Evolutionary conservation across 208 protist species (phyloP).

Genomic region (Strigomonas culicis): DNA sequence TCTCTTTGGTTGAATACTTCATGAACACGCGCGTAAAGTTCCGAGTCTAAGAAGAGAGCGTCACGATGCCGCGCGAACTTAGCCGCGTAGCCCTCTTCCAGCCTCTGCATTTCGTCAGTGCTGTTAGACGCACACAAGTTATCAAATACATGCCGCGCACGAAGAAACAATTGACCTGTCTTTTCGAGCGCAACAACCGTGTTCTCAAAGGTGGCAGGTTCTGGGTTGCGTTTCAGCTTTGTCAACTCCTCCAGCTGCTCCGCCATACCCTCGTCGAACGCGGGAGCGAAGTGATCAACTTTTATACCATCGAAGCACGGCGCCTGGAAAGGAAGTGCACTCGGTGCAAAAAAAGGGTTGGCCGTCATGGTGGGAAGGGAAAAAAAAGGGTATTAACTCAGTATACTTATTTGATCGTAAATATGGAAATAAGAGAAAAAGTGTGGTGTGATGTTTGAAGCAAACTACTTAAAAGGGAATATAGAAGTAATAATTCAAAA

Average conservation of each 20-base stretch:
- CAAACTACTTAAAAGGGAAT: conserved; percentile 10
- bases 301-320: conserved; percentile 39
- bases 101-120: conserved; percentile 30
- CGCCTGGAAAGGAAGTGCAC: conserved; percentile 34
- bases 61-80: conserved; percentile 35
- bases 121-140: conserved; percentile 47
- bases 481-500: conserved; percentile 8
- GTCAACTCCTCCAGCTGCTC: conserved; percentile 44
- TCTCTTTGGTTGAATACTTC: conserved; percentile 22
- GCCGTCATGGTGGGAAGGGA: no score
- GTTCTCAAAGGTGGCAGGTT: conserved; percentile 44
- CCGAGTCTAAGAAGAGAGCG: conserved; percentile 37
- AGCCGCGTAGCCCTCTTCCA: conserved; percentile 39
- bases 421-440: not conserved
- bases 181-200: conserved; percentile 45
- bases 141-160: conserved; percentile 25
- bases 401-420: no score
- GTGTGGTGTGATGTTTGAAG: no score
- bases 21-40: conserved; percentile 37
- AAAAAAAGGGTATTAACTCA: no score
- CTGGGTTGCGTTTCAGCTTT: conserved; percentile 26
- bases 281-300: conserved; percentile 43
- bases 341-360: conserved; percentile 37
- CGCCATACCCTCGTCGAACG: conserved; percentile 39
- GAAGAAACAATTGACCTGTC: conserved; percentile 23